A percentile compares a stretch with the other conserved stretches of the same genome.
phyloP scores from a whole-genome alignment of 768 basidiomycete species.

The Coprinopsis sp. region DNA sequence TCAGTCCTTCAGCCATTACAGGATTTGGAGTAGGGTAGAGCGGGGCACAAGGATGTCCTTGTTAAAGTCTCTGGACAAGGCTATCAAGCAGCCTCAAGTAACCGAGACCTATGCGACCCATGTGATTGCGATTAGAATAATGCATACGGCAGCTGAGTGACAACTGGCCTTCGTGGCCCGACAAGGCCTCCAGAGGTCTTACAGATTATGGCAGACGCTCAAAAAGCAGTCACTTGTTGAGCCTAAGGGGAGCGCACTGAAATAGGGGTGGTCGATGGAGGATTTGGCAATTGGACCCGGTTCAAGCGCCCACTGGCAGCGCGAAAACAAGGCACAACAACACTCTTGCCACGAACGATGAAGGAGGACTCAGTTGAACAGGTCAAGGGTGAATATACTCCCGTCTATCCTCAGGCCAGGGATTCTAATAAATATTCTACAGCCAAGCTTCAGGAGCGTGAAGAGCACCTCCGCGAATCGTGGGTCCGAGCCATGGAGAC shows the following conservation, averaged over 20 bases:
- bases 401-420: background rate
- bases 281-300: background rate
- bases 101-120: too few relatives aligned
- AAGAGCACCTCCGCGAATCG: conserved; percentile 78
- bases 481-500: conserved; percentile 96
- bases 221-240: too few relatives aligned
- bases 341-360: conserved; percentile 24
- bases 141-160: too few relatives aligned
- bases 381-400: conserved; percentile 44
- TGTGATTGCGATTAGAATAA: too few relatives aligned
- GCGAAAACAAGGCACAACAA: conserved; percentile 23
- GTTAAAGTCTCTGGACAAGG: background rate
- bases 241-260: background rate
- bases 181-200: too few relatives aligned
- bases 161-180: too few relatives aligned
- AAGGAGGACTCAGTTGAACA: conserved; percentile 35
- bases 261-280: background rate
- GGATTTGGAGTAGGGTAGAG: background rate
- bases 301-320: background rate
- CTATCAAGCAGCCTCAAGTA: too few relatives aligned
- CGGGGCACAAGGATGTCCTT: background rate
- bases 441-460: conserved; percentile 68
- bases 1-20: conserved; percentile 43
- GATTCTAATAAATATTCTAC: background rate
- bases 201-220: too few relatives aligned